Conservation (phyloP, 2,329 filamentous ascomycete genomes). For the Periconia macrospinosa region DNA sequence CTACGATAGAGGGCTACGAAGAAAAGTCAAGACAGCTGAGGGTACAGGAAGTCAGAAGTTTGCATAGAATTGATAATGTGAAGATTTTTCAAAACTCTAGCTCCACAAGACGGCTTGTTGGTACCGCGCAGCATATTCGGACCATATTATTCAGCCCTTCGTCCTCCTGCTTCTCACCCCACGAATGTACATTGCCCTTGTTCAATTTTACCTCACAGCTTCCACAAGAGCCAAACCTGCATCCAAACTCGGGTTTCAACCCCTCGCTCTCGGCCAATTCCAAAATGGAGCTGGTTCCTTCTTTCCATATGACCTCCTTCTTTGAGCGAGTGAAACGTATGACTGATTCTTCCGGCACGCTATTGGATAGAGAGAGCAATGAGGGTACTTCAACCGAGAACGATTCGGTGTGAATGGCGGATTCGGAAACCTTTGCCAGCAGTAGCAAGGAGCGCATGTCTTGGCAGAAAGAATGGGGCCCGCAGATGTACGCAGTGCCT, state of each 20-base stretch:
- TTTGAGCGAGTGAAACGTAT: background rate
- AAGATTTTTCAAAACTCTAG: conserved; percentile 3
- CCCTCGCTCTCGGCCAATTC: conserved; percentile 2
- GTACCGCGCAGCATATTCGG: conserved; percentile 1
- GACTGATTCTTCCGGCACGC: conserved; percentile 1
- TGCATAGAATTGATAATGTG: too few species aligned
- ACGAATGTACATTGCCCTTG: background rate
- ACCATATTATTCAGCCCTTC: conserved; percentile 1
- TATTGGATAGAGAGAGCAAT: background rate
- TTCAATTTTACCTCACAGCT: conserved; percentile 2
- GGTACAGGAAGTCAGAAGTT: too few species aligned
- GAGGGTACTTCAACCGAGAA: background rate
- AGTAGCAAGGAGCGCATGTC: too few species aligned
- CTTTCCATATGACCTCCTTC: background rate
- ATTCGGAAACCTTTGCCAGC: background rate
- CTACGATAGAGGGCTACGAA: too few species aligned
- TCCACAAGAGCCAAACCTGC: conserved; percentile 1
- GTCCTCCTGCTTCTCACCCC: conserved; percentile 1
- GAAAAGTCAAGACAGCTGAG: too few species aligned
- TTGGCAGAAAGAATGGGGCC: conserved; percentile 1
- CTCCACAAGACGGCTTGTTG: conserved; percentile 1
- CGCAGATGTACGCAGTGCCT: conserved; percentile 5
- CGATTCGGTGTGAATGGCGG: background rate
- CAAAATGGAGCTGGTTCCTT: background rate
- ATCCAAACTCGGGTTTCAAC: conserved; percentile 6